Conservation (phyloP, 2,329 filamentous ascomycete species). For the Boeremia lycopersici region DNA sequence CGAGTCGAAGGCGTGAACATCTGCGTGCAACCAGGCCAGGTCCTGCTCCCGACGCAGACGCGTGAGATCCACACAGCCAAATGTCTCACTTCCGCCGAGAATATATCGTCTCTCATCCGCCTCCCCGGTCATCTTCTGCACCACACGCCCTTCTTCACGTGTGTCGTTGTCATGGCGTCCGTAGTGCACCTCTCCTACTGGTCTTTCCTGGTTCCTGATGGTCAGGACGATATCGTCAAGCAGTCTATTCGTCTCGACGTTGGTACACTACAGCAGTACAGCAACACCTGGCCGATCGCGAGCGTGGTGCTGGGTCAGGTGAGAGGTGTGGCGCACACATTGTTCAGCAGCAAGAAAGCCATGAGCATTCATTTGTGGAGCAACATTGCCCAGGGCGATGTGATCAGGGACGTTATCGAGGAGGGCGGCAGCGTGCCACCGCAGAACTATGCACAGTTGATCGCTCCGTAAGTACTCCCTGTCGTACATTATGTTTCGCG, state of each 20-base stretch:
- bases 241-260: slow-evolving; percentile 81
- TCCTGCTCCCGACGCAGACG: slow-evolving; percentile 57
- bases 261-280: slow-evolving; percentile 72
- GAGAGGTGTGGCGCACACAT: slow-evolving; percentile 77
- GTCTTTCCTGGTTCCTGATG: slow-evolving; percentile 57
- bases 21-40: slow-evolving; percentile 65
- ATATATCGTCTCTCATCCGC: slow-evolving; percentile 75
- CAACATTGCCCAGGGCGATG: slow-evolving; percentile 42
- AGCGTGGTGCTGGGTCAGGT: slow-evolving; percentile 73
- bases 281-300: slow-evolving; percentile 74
- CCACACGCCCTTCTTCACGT: slow-evolving; percentile 62
- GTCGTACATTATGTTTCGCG: not conserved
- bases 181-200: slow-evolving; percentile 69
- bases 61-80: slow-evolving; percentile 75
- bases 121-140: slow-evolving; percentile 73
- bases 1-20: slow-evolving; percentile 57
- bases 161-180: slow-evolving; percentile 48
- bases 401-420: slow-evolving; percentile 44
- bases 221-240: slow-evolving; percentile 69
- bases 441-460: slow-evolving; percentile 44
- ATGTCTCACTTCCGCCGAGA: slow-evolving; percentile 77
- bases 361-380: slow-evolving; percentile 49
- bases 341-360: slow-evolving; percentile 56
- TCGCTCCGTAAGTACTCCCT: slow-evolving; percentile 42
- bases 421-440: slow-evolving; percentile 38